Conservation (phyloP, 2,329 filamentous ascomycete species). For the Cladophialophora exuberans region DNA sequence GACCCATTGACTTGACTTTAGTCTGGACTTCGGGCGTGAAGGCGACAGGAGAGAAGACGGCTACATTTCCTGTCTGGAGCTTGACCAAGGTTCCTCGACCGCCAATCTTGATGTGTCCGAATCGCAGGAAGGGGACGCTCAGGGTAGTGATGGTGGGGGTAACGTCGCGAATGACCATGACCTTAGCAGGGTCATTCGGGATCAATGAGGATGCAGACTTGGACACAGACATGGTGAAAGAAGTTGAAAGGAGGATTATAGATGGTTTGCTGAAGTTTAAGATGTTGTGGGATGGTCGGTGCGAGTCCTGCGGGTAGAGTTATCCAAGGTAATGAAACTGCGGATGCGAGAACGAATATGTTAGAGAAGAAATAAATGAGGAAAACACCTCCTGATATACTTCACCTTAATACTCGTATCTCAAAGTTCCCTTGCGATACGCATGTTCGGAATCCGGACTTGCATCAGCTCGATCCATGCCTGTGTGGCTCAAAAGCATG, state of each 20-base stretch:
- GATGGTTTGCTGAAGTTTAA: background rate
- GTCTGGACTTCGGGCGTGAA: slow-evolving; percentile 73
- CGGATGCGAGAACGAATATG: background rate
- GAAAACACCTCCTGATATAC: slow-evolving; percentile 23
- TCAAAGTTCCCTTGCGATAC: background rate
- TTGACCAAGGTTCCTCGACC: slow-evolving; percentile 84
- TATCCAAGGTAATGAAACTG: background rate
- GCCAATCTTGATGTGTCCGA: slow-evolving; percentile 78
- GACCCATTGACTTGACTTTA: slow-evolving; percentile 63
- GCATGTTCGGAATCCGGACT: background rate
- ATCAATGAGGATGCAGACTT: slow-evolving; percentile 56
- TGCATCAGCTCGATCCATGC: background rate
- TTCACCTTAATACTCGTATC: slow-evolving; percentile 8
- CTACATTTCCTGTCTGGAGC: slow-evolving; percentile 74
- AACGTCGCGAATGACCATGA: slow-evolving; percentile 88
- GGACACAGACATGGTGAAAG: slow-evolving; percentile 55
- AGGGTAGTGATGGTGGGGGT: slow-evolving; percentile 67
- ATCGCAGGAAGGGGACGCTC: slow-evolving; percentile 81
- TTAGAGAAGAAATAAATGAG: too few relatives aligned
- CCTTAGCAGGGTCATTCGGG: slow-evolving; percentile 71
- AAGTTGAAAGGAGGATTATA: background rate
- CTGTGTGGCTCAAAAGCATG: background rate
- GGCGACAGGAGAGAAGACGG: slow-evolving; percentile 89
- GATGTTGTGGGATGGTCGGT: background rate
- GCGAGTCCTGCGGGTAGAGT: slow-evolving; percentile 4